These are phyloP conservation scores for Ophiostoma novo-ulmi DNA, from an alignment of 2,329 filamentous ascomycete species.

Conservation along the genomic window DNA sequence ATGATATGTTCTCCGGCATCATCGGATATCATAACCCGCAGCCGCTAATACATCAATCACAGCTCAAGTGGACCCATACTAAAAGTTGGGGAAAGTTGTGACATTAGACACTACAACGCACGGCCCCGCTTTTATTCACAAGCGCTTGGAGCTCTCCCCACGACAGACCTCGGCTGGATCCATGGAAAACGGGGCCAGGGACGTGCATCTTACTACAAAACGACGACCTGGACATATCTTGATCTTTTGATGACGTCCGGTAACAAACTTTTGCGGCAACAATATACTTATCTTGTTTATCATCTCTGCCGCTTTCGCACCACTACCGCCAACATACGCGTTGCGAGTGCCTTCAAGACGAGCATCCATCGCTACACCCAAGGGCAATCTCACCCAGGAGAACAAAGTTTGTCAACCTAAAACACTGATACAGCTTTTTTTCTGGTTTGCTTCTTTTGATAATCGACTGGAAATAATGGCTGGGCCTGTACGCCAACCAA, in stretches of 20 bases:
- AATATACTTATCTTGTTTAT: neutral
- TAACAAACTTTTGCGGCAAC: neutral
- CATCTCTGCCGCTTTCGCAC: neutral
- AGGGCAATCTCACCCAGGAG: neutral
- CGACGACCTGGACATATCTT: neutral
- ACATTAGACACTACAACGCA: neutral
- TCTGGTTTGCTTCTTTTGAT: neutral
- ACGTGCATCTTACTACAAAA: neutral
- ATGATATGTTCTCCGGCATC: neutral
- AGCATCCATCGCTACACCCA: neutral
- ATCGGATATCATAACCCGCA: constrained; percentile 3
- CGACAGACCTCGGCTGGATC: constrained; percentile 13
- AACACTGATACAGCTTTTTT: neutral
- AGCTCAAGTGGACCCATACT: neutral
- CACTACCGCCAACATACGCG: neutral
- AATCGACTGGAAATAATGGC: constrained; percentile 55
- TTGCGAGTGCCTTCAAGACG: neutral
- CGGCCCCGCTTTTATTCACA: constrained; percentile 8
- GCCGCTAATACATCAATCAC: neutral
- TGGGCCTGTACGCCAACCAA: constrained; percentile 81
- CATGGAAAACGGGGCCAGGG: neutral
- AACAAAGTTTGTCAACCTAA: neutral
- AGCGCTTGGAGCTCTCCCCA: constrained; percentile 8
- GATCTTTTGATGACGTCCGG: neutral
- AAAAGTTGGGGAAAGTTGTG: constrained; percentile 7